A percentile compares a stretch with the other conserved stretches of the same genome.
These are phyloP conservation scores for Epipyxis sp. DNA, from an alignment of 108 stramenopile genomes.

Conservation along the genomic window DNA sequence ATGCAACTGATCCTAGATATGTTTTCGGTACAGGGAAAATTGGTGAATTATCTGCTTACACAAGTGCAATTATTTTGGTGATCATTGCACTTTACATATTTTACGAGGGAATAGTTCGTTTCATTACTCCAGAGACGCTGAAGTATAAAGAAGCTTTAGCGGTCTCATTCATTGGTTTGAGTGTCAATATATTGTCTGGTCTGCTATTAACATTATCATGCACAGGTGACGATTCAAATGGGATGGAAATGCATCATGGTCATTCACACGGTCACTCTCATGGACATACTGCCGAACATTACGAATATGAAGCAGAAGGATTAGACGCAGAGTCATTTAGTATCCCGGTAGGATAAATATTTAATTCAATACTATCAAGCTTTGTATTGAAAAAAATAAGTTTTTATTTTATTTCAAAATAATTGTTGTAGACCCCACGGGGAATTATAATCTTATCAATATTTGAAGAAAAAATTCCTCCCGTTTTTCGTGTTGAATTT, in stretches of 20 bases:
- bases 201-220: not conserved
- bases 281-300: not conserved
- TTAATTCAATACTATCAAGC: no score
- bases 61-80: not conserved
- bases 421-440: no score
- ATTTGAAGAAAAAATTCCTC: not conserved
- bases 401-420: no score
- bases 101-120: not conserved
- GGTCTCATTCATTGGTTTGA: not conserved
- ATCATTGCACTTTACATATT: not conserved
- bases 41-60: not conserved
- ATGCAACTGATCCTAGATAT: not conserved
- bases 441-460: not conserved
- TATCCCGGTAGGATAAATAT: no score
- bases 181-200: not conserved
- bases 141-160: not conserved
- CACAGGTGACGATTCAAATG: not conserved
- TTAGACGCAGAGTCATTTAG: no score
- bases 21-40: not conserved
- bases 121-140: not conserved
- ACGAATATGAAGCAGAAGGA: no score
- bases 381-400: no score
- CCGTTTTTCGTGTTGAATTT: not conserved
- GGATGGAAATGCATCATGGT: not conserved
- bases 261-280: not conserved